Evolutionary conservation across 192 early-diverging fungal species (phyloP), one percentile per base, ranked within the genome.

Genomic region (Allomyces macrogynus): DNA sequence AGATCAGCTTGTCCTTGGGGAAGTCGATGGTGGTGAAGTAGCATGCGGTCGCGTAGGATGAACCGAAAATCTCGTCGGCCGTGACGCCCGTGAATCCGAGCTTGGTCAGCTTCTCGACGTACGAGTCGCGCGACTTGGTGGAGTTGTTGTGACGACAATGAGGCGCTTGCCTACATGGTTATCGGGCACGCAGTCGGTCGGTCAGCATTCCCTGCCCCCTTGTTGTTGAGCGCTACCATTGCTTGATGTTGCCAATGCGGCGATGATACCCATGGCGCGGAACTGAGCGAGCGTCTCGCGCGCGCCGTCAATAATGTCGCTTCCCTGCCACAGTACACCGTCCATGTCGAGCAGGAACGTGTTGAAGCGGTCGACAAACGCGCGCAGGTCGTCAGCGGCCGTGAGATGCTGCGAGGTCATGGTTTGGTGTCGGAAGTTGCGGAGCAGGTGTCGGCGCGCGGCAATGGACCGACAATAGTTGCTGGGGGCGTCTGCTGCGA

Each of bases 91-190:
- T 73, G 54, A 99, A 89, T 26, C 87, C 86, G 8, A 95, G 73
- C 61, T 73, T 78, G 61, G 76, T 68, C 71, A 99, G 94, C 78
- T 96, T 96, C 43, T 82, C 75, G 24, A 87, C 69, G 67, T 94
- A 94, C 63, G 80, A 74, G 11, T 70, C 69, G 27, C 95, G 84
- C 22, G 92, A 93, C 62, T 87, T 91, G 49, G 89, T 85, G 72
- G 87, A 89, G 79, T 99, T 99, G 82, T 99, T 99, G 95, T 91
- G 22, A 99, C 93, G 75, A 96, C 97, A 54, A 95, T 77, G n/a
- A 97, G 68, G 26, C 82, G 81, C 76, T 99, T 99, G 40, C 87
- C 89, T 83, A 40, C 32, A 40, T 40, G 32, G 32, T 40, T 40
- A 40, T 40, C 32, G 32, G 32, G n/a, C n/a, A 40, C 32, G 32